Evolutionary conservation across 495 filamentous ascomycete species (phyloP).

Genomic region (Apodospora peruviana): DNA sequence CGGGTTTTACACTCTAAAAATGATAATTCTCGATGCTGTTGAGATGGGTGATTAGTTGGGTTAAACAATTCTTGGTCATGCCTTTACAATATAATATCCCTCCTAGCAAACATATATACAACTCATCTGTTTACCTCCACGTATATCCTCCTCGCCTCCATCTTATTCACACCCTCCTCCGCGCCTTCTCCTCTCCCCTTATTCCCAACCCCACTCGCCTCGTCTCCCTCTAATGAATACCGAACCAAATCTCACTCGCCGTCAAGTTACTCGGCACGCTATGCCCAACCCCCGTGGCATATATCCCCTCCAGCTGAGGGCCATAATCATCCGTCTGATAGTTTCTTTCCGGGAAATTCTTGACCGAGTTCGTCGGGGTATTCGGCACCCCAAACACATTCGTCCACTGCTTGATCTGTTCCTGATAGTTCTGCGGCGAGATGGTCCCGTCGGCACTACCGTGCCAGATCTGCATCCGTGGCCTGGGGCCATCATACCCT

Average conservation of each 20-base stretch:
- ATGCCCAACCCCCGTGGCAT: conserved; percentile 34
- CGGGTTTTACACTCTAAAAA: too few species aligned
- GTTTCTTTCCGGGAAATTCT: conserved; percentile 30
- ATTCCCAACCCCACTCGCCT: too few species aligned
- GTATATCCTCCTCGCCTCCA: background rate
- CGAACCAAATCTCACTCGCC: conserved; percentile 34
- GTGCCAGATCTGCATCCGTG: conserved; percentile 54
- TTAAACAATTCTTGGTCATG: too few species aligned
- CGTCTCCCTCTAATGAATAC: conserved; percentile 14
- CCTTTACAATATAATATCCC: background rate
- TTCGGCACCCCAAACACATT: conserved; percentile 37
- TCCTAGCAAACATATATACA: background rate
- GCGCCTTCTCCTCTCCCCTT: background rate
- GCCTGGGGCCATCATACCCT: conserved; percentile 39
- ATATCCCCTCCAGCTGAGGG: conserved; percentile 33
- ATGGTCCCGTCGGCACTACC: conserved; percentile 42
- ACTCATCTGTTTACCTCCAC: too few species aligned
- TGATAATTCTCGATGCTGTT: too few species aligned
- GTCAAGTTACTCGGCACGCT: conserved; percentile 32
- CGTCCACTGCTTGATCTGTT: conserved; percentile 49
- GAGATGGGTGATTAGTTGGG: too few species aligned
- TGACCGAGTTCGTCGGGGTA: conserved; percentile 23
- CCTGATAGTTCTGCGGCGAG: conserved; percentile 40
- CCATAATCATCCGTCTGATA: conserved; percentile 35
- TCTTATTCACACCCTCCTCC: background rate